Percentiles rank a stretch among this genome's conserved stretches.
phyloP scores from a whole-genome alignment of 2,329 filamentous ascomycete genomes.

The Claviceps sorghi region DNA sequence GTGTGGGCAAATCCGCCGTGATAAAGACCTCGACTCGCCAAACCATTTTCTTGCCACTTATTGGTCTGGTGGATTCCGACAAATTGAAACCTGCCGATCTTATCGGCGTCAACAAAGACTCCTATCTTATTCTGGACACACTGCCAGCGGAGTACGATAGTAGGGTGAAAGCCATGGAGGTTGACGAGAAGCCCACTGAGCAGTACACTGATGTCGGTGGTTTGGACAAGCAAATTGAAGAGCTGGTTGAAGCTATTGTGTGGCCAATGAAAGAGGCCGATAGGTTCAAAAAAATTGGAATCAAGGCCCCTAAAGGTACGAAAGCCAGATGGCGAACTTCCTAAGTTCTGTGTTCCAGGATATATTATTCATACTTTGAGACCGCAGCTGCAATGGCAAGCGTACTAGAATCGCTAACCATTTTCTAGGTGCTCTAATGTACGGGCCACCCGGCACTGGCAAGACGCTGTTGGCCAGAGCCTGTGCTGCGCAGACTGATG shows the following conservation, averaged over 20 bases:
- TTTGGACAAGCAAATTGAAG: slow-evolving; percentile 96
- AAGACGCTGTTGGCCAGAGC: slow-evolving; percentile 89
- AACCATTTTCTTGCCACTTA: slow-evolving; percentile 95
- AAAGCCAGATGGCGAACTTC: slow-evolving; percentile 18
- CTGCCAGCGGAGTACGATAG: slow-evolving; percentile 96
- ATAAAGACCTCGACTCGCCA: slow-evolving; percentile 98
- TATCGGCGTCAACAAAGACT: slow-evolving; percentile 98
- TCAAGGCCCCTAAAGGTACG: slow-evolving; percentile 95
- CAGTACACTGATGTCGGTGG: slow-evolving; percentile 98
- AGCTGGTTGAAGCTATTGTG: slow-evolving; percentile 94
- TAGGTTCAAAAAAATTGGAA: slow-evolving; percentile 98
- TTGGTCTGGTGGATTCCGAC: slow-evolving; percentile 90
- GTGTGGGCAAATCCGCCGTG: slow-evolving; percentile 94
- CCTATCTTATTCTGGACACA: slow-evolving; percentile 91
- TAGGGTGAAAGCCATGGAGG: slow-evolving; percentile 98
- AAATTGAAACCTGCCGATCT: slow-evolving; percentile 90
- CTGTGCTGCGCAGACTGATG: slow-evolving; percentile 93
- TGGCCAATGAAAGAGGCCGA: slow-evolving; percentile 99
- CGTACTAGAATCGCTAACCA: background rate
- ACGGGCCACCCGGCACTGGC: slow-evolving; percentile 80
- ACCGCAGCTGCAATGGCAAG: background rate
- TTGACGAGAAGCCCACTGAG: slow-evolving; percentile 98
- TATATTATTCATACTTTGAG: background rate
- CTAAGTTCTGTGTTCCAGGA: background rate
- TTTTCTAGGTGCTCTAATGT: slow-evolving; percentile 91